Conservation (phyloP, 129 eudicot genomes). For the Silybum marianum region DNA sequence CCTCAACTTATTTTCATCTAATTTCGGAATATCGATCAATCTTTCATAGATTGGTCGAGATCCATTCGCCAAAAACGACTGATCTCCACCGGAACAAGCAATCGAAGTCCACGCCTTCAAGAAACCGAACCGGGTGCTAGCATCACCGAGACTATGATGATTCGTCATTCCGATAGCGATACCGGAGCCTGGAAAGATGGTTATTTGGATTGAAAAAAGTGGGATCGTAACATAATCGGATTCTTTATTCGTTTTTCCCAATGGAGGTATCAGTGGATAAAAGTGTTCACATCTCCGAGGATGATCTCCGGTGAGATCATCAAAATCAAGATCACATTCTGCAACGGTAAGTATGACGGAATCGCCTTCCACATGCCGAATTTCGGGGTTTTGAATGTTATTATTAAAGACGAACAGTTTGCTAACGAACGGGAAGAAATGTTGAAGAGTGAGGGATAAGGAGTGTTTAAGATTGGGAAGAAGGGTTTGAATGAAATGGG, state of each 20-base stretch:
- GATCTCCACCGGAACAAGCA: constrained; percentile 28
- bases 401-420: constrained; percentile 21
- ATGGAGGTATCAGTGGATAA: constrained; percentile 40
- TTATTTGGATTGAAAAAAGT: constrained; percentile 45
- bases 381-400: constrained; percentile 28
- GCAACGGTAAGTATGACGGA: constrained; percentile 40
- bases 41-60: constrained; percentile 46
- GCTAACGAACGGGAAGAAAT: constrained; percentile 46
- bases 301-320: constrained; percentile 37
- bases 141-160: constrained; percentile 56
- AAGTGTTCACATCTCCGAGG: constrained; percentile 39
- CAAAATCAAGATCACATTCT: constrained; percentile 39
- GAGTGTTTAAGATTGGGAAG: constrained; percentile 51
- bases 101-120: constrained; percentile 47
- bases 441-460: constrained; percentile 43
- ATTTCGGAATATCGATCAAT: constrained; percentile 35
- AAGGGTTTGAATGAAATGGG: constrained; percentile 31
- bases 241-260: constrained; percentile 19
- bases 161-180: constrained; percentile 46
- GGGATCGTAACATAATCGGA: constrained; percentile 33
- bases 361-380: constrained; percentile 38
- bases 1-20: constrained; percentile 28
- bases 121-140: constrained; percentile 37
- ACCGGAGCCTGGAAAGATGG: constrained; percentile 43
- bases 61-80: constrained; percentile 12